phyloP scores from a whole-genome alignment of 495 filamentous ascomycete species.

The Immersiella caudata region DNA sequence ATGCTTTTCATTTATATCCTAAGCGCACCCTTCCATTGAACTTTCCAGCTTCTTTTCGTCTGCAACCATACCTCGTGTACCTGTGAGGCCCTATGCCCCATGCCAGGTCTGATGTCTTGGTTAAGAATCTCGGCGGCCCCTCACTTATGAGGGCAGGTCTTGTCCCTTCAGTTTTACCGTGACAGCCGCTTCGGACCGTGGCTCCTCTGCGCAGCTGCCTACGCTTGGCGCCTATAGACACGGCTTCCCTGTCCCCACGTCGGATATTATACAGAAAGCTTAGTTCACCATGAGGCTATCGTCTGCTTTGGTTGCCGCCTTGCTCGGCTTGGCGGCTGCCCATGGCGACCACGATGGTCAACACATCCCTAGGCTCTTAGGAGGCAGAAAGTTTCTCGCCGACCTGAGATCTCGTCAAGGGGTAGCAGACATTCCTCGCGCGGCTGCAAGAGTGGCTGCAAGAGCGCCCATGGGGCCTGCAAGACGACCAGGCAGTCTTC shows the following conservation, averaged over 20 bases:
- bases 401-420: constrained; percentile 31
- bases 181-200: constrained; percentile 1
- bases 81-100: constrained; percentile 18
- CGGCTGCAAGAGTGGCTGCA: constrained; percentile 3
- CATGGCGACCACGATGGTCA: constrained; percentile 36
- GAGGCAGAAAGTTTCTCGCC: constrained; percentile 40
- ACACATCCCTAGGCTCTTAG: constrained; percentile 42
- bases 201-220: not conserved
- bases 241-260: not conserved
- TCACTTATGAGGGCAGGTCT: constrained; percentile 25
- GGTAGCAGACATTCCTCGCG: not conserved
- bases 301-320: constrained; percentile 31
- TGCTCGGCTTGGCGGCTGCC: constrained; percentile 30
- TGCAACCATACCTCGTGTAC: constrained; percentile 33
- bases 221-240: constrained; percentile 16
- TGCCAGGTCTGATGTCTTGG: constrained; percentile 9
- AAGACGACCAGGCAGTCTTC: constrained; percentile 13
- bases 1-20: constrained; percentile 33
- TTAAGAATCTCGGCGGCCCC: constrained; percentile 27
- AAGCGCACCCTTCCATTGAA: constrained; percentile 24
- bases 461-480: constrained; percentile 14
- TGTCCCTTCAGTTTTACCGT: constrained; percentile 17
- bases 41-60: constrained; percentile 16
- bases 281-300: constrained; percentile 40
- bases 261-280: constrained; percentile 15